Evolutionary conservation across 306 rosid species (phyloP).

Genomic region (Casuarina equisetifolia): DNA sequence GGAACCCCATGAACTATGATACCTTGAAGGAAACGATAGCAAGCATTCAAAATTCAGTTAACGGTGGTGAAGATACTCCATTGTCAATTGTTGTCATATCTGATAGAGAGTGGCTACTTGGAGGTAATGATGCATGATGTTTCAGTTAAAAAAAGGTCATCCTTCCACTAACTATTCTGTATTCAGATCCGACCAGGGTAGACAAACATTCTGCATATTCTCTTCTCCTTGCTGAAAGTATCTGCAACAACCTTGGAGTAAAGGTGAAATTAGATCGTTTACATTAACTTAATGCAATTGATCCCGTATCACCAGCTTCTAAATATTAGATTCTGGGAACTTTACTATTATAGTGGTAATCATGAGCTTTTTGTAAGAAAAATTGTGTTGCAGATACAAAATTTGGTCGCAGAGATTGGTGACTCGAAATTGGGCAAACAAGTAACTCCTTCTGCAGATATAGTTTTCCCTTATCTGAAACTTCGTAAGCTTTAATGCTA

Average conservation of each 20-base stretch:
- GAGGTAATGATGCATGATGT: slow-evolving; percentile 53
- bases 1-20: slow-evolving; percentile 88
- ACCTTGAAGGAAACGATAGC: slow-evolving; percentile 67
- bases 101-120: slow-evolving; percentile 86
- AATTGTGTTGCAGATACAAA: slow-evolving; percentile 67
- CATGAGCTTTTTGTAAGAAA: slow-evolving; percentile 15
- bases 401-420: slow-evolving; percentile 87
- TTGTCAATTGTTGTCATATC: slow-evolving; percentile 74
- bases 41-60: slow-evolving; percentile 57
- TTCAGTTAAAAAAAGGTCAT: slow-evolving; percentile 25
- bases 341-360: slow-evolving; percentile 19
- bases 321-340: neutral
- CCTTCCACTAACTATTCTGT: slow-evolving; percentile 35
- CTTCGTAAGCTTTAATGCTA: neutral
- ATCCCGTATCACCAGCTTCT: neutral
- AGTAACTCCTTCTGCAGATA: slow-evolving; percentile 43
- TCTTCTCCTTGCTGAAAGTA: slow-evolving; percentile 87
- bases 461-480: neutral
- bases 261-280: slow-evolving; percentile 50
- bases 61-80: slow-evolving; percentile 50
- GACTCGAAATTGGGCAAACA: slow-evolving; percentile 93
- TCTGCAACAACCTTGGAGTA: slow-evolving; percentile 71
- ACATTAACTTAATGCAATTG: neutral
- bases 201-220: slow-evolving; percentile 85
- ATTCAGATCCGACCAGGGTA: slow-evolving; percentile 78